Percentiles rank a stretch among this genome's conserved stretches.
These are phyloP conservation scores for Saturnispora zaruensis DNA, from an alignment of 805 yeast genomes.

Conservation along the genomic window DNA sequence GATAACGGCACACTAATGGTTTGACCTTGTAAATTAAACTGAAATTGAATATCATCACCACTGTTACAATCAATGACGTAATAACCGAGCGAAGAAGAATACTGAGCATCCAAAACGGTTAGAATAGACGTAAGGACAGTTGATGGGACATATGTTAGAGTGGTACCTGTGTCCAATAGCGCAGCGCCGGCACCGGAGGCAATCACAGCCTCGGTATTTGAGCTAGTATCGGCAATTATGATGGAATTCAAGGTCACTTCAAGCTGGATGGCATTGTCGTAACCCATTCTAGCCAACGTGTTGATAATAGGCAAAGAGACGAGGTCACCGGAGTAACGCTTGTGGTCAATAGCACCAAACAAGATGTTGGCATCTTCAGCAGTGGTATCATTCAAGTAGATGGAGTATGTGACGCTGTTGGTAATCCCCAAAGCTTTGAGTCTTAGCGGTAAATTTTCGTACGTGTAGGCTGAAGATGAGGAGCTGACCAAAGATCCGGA, in stretches of 20 bases:
- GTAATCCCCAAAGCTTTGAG: slow-evolving; percentile 52
- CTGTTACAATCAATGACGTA: slow-evolving; percentile 39
- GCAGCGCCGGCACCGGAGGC: slow-evolving; percentile 30
- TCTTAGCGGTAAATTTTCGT: slow-evolving; percentile 59
- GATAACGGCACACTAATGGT: slow-evolving; percentile 42
- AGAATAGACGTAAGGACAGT: slow-evolving; percentile 21
- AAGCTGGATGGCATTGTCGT: slow-evolving; percentile 35
- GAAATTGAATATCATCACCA: slow-evolving; percentile 22
- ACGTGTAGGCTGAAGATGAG: slow-evolving; percentile 29
- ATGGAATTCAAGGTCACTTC: slow-evolving; percentile 41
- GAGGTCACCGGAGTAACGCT: slow-evolving; percentile 49
- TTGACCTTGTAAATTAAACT: slow-evolving; percentile 51
- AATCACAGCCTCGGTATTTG: slow-evolving; percentile 16
- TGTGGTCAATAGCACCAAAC: slow-evolving; percentile 66
- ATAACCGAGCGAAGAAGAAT: slow-evolving; percentile 33
- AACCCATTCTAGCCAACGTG: slow-evolving; percentile 28
- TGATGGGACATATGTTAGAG: slow-evolving; percentile 39
- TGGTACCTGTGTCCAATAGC: slow-evolving; percentile 51
- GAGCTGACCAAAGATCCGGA: slow-evolving; percentile 12
- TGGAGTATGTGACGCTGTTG: slow-evolving; percentile 46
- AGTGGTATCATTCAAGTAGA: slow-evolving; percentile 42
- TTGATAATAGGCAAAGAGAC: slow-evolving; percentile 44
- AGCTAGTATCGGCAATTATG: slow-evolving; percentile 10
- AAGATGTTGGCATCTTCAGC: slow-evolving; percentile 44
- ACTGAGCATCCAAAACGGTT: slow-evolving; percentile 33